phyloP scores from a whole-genome alignment of 495 filamentous ascomycete genomes.

The Chaetomium fimeti region DNA sequence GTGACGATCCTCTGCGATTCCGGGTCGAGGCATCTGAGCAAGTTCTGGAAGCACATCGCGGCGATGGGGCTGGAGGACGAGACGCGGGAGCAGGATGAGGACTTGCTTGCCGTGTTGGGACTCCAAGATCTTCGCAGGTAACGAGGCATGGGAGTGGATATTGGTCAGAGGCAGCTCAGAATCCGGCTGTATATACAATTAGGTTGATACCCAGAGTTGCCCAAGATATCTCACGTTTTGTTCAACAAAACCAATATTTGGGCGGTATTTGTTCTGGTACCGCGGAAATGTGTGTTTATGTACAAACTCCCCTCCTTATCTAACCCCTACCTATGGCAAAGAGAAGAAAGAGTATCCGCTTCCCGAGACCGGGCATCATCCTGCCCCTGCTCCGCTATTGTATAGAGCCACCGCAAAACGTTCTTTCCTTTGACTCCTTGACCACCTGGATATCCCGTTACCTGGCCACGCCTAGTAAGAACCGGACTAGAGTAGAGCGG shows the following conservation, averaged over 20 bases:
- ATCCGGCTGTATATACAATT: not conserved
- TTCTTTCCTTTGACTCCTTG: slow-evolving; percentile 15
- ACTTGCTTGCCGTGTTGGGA: slow-evolving; percentile 40
- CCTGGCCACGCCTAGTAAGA: slow-evolving; percentile 2
- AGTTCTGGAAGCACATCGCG: slow-evolving; percentile 86
- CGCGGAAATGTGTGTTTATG: not conserved
- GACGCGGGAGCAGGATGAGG: slow-evolving; percentile 21
- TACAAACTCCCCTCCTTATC: slow-evolving; percentile 1
- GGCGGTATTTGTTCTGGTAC: not conserved
- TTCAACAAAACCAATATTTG: not conserved
- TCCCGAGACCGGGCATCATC: not conserved
- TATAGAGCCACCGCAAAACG: slow-evolving; percentile 6
- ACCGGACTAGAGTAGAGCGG: slow-evolving; percentile 6
- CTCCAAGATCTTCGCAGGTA: slow-evolving; percentile 32
- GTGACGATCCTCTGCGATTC: slow-evolving; percentile 93
- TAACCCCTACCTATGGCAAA: not conserved
- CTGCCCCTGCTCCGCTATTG: slow-evolving; percentile 9
- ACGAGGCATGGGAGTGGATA: not conserved
- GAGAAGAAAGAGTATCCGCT: not conserved
- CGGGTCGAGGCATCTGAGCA: slow-evolving; percentile 85
- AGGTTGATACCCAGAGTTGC: slow-evolving; percentile 10
- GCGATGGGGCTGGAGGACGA: slow-evolving; percentile 39
- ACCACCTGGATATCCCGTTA: slow-evolving; percentile 8
- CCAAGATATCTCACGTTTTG: slow-evolving; percentile 1
- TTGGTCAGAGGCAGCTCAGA: not conserved